Conservation (phyloP, 163 green algal species). For the Chlorella variabilis region DNA sequence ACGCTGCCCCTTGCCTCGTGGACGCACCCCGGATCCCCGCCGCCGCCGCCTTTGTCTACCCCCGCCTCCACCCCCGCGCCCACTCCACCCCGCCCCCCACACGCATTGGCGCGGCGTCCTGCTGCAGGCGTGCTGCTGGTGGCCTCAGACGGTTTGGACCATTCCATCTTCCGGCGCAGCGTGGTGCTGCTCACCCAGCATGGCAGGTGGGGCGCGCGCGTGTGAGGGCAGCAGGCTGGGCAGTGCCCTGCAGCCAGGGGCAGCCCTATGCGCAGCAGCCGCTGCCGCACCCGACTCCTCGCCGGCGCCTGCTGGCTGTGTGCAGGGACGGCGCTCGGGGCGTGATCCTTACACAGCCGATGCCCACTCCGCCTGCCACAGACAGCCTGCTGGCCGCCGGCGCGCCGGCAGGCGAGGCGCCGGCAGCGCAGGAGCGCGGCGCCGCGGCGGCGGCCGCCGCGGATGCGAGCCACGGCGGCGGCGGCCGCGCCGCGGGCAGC, state of each 20-base stretch:
- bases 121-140: constrained; percentile 51
- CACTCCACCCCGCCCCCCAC: too few relatives aligned
- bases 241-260: too few relatives aligned
- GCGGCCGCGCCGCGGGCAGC: not conserved
- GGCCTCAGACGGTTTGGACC: constrained; percentile 46
- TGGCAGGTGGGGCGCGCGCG: constrained; percentile 19
- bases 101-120: too few relatives aligned
- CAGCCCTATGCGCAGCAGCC: too few relatives aligned
- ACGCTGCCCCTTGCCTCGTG: too few relatives aligned
- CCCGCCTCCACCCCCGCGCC: too few relatives aligned
- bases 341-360: constrained; percentile 51
- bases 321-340: constrained; percentile 36
- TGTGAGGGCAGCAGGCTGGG: too few relatives aligned
- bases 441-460: not conserved
- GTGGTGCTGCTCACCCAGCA: constrained; percentile 52
- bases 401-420: not conserved
- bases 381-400: not conserved
- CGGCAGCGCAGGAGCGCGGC: not conserved
- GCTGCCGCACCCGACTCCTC: too few relatives aligned
- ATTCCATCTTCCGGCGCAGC: constrained; percentile 46
- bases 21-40: too few relatives aligned
- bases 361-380: constrained; percentile 18
- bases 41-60: too few relatives aligned
- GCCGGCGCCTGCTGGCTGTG: not conserved
- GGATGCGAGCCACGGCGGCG: not conserved